phyloP scores from a whole-genome alignment of 352 stramenopile genomes.

The Globisporangium uncinulatum region DNA sequence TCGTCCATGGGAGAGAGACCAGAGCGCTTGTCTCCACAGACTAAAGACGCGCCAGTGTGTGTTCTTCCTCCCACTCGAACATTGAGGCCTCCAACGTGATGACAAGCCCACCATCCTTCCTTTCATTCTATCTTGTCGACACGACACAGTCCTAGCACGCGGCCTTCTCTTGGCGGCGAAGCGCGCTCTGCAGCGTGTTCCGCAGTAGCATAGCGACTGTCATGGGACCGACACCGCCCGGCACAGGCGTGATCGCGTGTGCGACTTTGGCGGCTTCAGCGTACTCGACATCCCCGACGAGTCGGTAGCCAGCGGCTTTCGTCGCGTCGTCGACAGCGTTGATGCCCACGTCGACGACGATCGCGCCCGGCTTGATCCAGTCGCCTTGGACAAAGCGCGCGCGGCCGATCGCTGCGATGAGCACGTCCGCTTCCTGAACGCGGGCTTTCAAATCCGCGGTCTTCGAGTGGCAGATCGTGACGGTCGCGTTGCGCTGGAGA shows the following conservation, averaged over 20 bases:
- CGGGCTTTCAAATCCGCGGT: conserved; percentile 84
- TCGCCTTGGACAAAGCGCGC: conserved; percentile 90
- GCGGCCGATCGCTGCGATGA: conserved; percentile 95
- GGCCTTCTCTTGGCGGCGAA: conserved; percentile 17
- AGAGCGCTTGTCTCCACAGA: neutral
- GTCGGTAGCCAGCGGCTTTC: conserved; percentile 83
- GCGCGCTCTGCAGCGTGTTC: conserved; percentile 67
- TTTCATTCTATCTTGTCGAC: neutral
- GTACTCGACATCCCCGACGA: conserved; percentile 98
- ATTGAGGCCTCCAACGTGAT: neutral
- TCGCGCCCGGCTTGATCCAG: conserved; percentile 96
- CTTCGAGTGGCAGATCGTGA: conserved; percentile 97
- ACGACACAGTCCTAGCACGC: neutral
- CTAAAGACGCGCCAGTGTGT: too few relatives aligned
- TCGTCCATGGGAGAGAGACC: neutral
- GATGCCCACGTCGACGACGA: conserved; percentile 99
- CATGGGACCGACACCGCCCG: conserved; percentile 96
- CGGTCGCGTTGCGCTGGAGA: conserved; percentile 94
- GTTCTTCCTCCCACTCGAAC: too few relatives aligned
- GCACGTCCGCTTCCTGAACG: conserved; percentile 92
- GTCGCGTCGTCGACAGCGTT: conserved; percentile 91
- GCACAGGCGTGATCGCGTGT: conserved; percentile 96
- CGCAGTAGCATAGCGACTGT: conserved; percentile 93
- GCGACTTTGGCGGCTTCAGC: conserved; percentile 77
- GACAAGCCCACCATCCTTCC: too few relatives aligned